Evolutionary conservation across 2,329 filamentous ascomycete species (phyloP), one percentile per base, ranked within the genome.

Genomic region (Pseudogymnoascus sp.): DNA sequence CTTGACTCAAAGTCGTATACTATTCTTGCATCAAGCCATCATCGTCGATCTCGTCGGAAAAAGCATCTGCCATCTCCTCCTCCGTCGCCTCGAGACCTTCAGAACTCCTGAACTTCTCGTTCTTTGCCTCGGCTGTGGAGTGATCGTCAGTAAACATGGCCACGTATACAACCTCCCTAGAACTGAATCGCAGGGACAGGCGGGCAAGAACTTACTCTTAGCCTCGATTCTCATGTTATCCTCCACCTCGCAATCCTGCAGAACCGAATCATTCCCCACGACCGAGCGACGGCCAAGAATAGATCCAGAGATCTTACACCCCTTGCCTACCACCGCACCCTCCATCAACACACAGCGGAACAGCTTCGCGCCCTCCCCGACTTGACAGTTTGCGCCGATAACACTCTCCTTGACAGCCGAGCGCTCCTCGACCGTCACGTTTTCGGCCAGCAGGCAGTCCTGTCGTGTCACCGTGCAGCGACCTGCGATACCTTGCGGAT

Each of bases 271-370:
- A 56, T 91, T 90, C n/a, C 93, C 93, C 68, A 99, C 85, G 70
- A 89, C 87, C 68, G 88, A 89, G 66, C 91, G 79, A 71, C 88
- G 85, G 4, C 95, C 95, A 42, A 97, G 77, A 33, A 97, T 90
- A 72, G 93, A 97, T 21, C 90, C 90, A 1, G 90, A 95, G 61
- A 97, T 79, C 74, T 91, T 91, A 72, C 88, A 93, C 46, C 89
- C 88, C 70, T 91, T 89, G 13, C 91, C 93, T 11, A 99, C 83
- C 7, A 90, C 87, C 0, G 90, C 93, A 3, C 91, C 91, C 65
- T 97, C 93, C 91, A 97, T 97, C 19, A 97, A 78, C 59, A 97
- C 76, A 75, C 93, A 97, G 67, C 93, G 85, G n/a, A 86, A 87
- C 50, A 99, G 77, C 68, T 93, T 90, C 31, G 89, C 91, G n/a